Base-by-base conservation (phyloP, 345 rosid species). In the Citrus unshiu region DNA sequence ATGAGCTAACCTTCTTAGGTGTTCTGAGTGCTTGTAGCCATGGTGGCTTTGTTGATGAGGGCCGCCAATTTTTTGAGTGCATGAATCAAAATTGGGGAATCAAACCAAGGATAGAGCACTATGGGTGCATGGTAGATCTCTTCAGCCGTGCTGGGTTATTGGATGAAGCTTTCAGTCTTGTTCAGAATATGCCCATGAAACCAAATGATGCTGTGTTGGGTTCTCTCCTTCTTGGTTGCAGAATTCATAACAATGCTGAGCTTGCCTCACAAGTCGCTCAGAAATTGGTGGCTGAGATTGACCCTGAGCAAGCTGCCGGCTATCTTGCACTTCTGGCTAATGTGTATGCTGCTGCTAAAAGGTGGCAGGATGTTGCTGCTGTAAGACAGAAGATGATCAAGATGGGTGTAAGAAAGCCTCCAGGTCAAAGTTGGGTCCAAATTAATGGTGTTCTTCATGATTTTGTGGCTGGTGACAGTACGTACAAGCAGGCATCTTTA, bases 11-110 rank as follows among this genome's bases (percentile, higher is more conserved):
- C 68, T 73, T 85, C 65, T 46, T 87, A 6, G 85, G 84, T 24
- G 83, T 87, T 51, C 85, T 85, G 7, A 51, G 71, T 82, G 90
- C 88, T 46, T 87, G 90, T 75, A 87, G 90, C 79, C 88, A 85
- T 66, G 88, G 83, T 63, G 88, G 90, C 34, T 77, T 75, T 60
- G 82, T 87, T 13, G 64, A 84, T 5, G 70, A 85, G 60, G 88
- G 90, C 9, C 51, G 78, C 63, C 70, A 78, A 62, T 18, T 80
- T 75, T 85, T 87, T 68, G 60, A 64, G 9, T 24, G 64, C 58
- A 84, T 87, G 90, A 76, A 56, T 77, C 76, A 3, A 46, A 74
- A 29, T 13, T 81, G 81, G 85, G 86, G 88, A 21, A 78, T 85
- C 75, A 63, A 78, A 43, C 87, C 90, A 49, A 70, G 62, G 68